Evolutionary conservation across 805 yeast species (phyloP), one percentile per base, ranked within the genome.

Genomic region (Myxozyma vanderwaltii): DNA sequence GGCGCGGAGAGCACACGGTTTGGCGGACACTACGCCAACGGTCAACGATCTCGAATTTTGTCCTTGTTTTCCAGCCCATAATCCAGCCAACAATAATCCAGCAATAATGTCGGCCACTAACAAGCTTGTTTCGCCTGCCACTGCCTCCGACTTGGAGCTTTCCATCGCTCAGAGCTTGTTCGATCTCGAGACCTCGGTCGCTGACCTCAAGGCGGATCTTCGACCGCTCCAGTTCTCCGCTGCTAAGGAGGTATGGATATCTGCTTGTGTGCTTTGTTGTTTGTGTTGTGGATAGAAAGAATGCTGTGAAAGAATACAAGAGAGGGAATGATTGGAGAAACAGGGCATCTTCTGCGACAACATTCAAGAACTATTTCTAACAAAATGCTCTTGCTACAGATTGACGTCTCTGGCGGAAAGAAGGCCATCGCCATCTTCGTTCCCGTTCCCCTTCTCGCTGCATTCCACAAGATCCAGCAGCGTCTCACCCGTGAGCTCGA

Each of bases 221-320:
- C 91, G 97, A 86, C 91, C 96, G 69, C 88, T 94, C 80, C 98
- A 94, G 84, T 90, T 94, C 91, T 91, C 91, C 84, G 86, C 96
- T 75, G 92, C 91, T 83, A 89, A 89, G 82, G 99, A 94, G 77
- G 83, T 79, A 78, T 71, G 82, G 76, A n/a, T 38, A 4, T 19
- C 43, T 10, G 19, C 15, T 15, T 3, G 17, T 38, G 39, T 26
- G 29, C 8, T 17, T 26, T 13, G 12, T 12, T 8, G 31, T 4
- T 5, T 3, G 40, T n/a, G 26, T 8, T 6, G 10, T 2, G 40
- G 27, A 19, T 8, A 23, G 21, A 36, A 5, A 23, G 44, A 36
- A 8, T n/a, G n/a, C n/a, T n/a, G n/a, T n/a, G n/a, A n/a, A n/a
- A 12, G 21, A 24, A 13, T 21, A 36, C 21, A 36, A 36, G 21